Percentiles rank a stretch among this genome's conserved stretches.
Conservation (phyloP, 352 stramenopile species). For the Phytophthora sp. region DNA sequence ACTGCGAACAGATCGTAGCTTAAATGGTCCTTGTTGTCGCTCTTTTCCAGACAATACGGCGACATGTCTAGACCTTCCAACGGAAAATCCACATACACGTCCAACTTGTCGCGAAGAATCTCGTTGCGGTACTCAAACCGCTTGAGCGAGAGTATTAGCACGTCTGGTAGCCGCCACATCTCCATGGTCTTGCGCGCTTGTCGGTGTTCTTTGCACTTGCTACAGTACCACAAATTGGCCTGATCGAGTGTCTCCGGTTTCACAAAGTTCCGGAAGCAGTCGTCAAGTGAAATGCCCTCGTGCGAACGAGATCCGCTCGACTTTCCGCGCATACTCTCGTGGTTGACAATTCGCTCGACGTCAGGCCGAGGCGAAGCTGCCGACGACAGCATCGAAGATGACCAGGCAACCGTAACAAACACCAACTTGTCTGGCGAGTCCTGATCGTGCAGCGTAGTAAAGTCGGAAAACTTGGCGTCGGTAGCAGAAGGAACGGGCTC, state of each 20-base stretch:
- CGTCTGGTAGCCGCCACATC: constrained; percentile 79
- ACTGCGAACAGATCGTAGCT: constrained; percentile 90
- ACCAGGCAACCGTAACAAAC: constrained; percentile 65
- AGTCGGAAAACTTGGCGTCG: constrained; percentile 59
- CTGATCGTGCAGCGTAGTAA: constrained; percentile 47
- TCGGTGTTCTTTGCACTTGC: constrained; percentile 75
- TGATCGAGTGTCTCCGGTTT: constrained; percentile 81
- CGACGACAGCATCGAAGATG: constrained; percentile 48
- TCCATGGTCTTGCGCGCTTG: constrained; percentile 85
- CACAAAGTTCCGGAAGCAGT: constrained; percentile 89
- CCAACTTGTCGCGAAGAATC: constrained; percentile 83
- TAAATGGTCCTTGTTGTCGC: constrained; percentile 43
- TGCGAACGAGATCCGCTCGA: constrained; percentile 29
- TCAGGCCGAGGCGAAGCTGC: constrained; percentile 51
- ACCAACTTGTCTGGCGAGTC: constrained; percentile 52
- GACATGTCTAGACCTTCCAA: constrained; percentile 85
- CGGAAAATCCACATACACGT: constrained; percentile 89
- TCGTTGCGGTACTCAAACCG: constrained; percentile 90
- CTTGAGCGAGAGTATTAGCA: constrained; percentile 89
- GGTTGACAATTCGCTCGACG: constrained; percentile 58
- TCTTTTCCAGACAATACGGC: constrained; percentile 74
- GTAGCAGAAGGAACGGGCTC: constrained; percentile 53
- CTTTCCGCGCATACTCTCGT: constrained; percentile 52
- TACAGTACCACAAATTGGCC: constrained; percentile 89
- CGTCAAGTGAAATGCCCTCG: constrained; percentile 63